These are phyloP conservation scores for Rhodotorula babjevae DNA, from an alignment of 768 basidiomycete species.

Conservation along the genomic window DNA sequence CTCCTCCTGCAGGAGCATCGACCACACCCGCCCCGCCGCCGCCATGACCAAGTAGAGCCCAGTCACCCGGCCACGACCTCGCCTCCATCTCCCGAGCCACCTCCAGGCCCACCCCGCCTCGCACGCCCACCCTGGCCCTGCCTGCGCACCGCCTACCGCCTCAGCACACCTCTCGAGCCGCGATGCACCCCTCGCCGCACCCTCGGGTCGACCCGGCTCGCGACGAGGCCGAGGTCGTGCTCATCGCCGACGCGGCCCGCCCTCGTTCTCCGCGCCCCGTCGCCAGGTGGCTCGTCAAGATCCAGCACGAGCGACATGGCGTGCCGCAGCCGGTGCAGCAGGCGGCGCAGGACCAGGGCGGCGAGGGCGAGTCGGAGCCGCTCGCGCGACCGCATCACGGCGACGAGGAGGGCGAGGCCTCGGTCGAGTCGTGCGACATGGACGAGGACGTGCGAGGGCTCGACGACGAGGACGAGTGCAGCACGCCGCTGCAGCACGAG, in stretches of 20 bases:
- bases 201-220: background rate
- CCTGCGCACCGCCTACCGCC: background rate
- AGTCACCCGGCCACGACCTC: background rate
- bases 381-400: background rate
- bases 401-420: accelerated
- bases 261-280: background rate
- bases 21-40: background rate
- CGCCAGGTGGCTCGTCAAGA: background rate
- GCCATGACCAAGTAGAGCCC: background rate
- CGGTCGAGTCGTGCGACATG: background rate
- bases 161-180: background rate
- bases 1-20: background rate
- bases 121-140: background rate
- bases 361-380: background rate
- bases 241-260: background rate
- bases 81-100: background rate
- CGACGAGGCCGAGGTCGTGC: background rate
- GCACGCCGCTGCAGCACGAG: no score
- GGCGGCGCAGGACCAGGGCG: no score
- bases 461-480: background rate
- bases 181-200: background rate
- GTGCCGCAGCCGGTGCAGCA: background rate
- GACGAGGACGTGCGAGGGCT: no score
- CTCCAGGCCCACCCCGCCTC: background rate
- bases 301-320: background rate